These are phyloP conservation scores for Stereum hirsutum DNA, from an alignment of 1,284 basidiomycete species.

Conservation along the genomic window DNA sequence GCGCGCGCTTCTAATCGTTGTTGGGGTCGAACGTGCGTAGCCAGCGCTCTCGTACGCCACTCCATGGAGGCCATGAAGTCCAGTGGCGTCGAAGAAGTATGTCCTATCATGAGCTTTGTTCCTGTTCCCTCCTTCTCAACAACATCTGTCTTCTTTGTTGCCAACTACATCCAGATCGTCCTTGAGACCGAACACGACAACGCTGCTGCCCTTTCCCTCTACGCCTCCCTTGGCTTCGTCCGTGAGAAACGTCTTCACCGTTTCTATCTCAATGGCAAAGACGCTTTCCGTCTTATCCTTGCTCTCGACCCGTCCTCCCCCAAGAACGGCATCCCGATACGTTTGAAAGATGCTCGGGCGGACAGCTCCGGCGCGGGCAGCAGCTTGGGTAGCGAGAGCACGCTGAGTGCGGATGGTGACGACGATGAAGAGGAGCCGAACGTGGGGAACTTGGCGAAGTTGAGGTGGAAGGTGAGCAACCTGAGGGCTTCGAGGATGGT, in stretches of 20 bases:
- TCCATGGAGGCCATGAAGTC: slow-evolving; percentile 77
- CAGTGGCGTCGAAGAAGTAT: slow-evolving; percentile 77
- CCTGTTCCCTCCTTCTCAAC: not conserved
- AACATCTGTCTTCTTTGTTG: not conserved
- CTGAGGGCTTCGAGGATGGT: slow-evolving; percentile 12
- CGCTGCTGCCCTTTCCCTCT: slow-evolving; percentile 75
- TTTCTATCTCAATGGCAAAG: slow-evolving; percentile 94
- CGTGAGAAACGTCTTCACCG: slow-evolving; percentile 90
- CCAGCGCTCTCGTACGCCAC: slow-evolving; percentile 68
- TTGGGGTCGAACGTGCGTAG: slow-evolving; percentile 30
- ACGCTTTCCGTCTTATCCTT: slow-evolving; percentile 72
- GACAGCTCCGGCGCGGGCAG: not conserved
- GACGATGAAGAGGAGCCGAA: not conserved
- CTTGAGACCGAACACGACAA: slow-evolving; percentile 99
- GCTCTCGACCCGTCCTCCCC: slow-evolving; percentile 33
- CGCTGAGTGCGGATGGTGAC: not conserved
- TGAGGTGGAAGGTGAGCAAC: slow-evolving; percentile 8
- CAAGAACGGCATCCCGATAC: too few relatives aligned
- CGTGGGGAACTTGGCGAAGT: slow-evolving; percentile 2
- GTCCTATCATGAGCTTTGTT: slow-evolving; percentile 10
- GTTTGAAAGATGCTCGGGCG: not conserved
- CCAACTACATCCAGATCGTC: slow-evolving; percentile 55
- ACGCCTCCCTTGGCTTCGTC: slow-evolving; percentile 90
- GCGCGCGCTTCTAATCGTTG: not conserved
- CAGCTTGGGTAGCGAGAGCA: not conserved